These are phyloP conservation scores for Kandelia obovata DNA, from an alignment of 345 rosid species.

Conservation along the genomic window DNA sequence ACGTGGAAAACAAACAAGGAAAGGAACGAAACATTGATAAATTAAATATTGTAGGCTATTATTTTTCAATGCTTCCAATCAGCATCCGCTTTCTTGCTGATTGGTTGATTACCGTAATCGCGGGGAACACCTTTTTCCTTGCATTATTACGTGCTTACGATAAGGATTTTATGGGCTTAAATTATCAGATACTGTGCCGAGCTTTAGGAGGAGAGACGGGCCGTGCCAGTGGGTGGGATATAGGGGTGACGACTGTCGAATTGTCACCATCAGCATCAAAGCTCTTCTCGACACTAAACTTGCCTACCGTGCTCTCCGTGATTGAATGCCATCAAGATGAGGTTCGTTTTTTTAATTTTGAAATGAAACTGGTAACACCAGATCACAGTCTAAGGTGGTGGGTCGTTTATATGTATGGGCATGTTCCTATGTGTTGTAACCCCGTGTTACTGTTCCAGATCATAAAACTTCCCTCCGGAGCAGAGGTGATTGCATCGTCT, in stretches of 20 bases:
- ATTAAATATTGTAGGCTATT: no score
- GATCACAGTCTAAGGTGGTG: no score
- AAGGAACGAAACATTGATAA: no score
- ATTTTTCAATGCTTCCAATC: no score
- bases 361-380: neutral
- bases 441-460: constrained; percentile 30
- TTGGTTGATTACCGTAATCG: no score
- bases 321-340: constrained; percentile 68
- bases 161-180: neutral
- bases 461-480: constrained; percentile 43
- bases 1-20: no score
- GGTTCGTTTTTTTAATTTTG: constrained; percentile 24
- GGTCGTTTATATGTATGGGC: neutral
- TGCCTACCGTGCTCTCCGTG: constrained; percentile 37
- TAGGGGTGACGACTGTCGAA: constrained; percentile 43
- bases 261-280: constrained; percentile 36
- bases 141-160: no score
- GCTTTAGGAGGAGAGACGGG: constrained; percentile 57
- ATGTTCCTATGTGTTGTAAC: neutral
- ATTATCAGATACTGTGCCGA: constrained; percentile 48
- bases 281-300: constrained; percentile 35
- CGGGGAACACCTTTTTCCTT: no score
- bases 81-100: no score
- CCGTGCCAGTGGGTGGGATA: constrained; percentile 59
- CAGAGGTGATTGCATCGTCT: constrained; percentile 53